These are phyloP conservation scores for Bipolaris cookei DNA, from an alignment of 2,329 filamentous ascomycete species.

Conservation along the genomic window DNA sequence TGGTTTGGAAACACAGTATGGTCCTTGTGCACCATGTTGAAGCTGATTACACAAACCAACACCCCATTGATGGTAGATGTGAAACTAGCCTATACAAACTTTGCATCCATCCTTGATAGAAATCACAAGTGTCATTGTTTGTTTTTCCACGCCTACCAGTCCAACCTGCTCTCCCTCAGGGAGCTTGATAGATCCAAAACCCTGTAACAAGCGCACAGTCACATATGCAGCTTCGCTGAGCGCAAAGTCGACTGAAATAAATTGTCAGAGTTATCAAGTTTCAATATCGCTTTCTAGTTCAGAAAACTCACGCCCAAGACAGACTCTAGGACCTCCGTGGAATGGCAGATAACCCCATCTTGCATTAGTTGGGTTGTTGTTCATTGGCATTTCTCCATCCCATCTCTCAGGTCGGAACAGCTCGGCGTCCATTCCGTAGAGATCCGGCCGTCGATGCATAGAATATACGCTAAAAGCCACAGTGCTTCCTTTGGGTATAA, in stretches of 20 bases:
- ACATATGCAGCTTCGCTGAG: slow-evolving; percentile 28
- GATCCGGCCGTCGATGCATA: slow-evolving; percentile 25
- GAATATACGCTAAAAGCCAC: slow-evolving; percentile 29
- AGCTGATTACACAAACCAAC: too few species aligned
- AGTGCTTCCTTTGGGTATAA: slow-evolving; percentile 30
- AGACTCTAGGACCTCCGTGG: slow-evolving; percentile 27
- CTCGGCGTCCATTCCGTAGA: slow-evolving; percentile 29
- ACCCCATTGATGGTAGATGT: too few species aligned
- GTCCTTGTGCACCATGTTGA: too few species aligned
- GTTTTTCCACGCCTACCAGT: slow-evolving; percentile 28
- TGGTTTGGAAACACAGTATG: background rate
- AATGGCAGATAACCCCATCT: slow-evolving; percentile 36
- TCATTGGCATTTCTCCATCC: slow-evolving; percentile 29
- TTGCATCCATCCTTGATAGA: slow-evolving; percentile 34
- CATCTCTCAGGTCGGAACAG: slow-evolving; percentile 22
- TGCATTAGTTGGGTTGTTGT: slow-evolving; percentile 19
- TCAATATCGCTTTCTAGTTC: background rate
- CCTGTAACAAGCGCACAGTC: slow-evolving; percentile 24
- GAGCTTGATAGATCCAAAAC: slow-evolving; percentile 27
- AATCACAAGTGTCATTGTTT: slow-evolving; percentile 28
- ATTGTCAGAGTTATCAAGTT: background rate
- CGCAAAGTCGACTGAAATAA: slow-evolving; percentile 26
- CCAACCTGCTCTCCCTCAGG: slow-evolving; percentile 22
- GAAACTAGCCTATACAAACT: slow-evolving; percentile 4
- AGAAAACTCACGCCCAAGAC: slow-evolving; percentile 26